A percentile compares a stretch with the other conserved stretches of the same genome.
phyloP scores from a whole-genome alignment of 1,284 basidiomycete species.

The Ceraceosorus guamensis region DNA sequence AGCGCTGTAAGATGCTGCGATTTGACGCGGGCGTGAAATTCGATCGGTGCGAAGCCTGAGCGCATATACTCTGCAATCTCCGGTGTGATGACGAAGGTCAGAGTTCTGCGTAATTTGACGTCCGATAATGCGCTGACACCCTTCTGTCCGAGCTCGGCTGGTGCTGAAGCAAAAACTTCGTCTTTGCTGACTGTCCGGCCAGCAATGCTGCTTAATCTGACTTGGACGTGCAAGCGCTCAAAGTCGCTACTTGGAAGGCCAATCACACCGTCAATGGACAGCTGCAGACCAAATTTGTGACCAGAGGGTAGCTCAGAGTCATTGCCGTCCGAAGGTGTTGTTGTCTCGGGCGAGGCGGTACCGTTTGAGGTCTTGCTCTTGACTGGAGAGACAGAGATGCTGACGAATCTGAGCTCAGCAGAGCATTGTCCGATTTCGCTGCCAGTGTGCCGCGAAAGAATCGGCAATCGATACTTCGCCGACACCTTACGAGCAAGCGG shows the following conservation, averaged over 20 bases:
- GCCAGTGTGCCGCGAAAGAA: constrained; percentile 22
- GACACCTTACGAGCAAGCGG: constrained; percentile 63
- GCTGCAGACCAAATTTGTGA: constrained; percentile 34
- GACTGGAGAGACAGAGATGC: constrained; percentile 12
- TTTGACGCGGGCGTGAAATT: constrained; percentile 27
- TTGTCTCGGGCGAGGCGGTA: constrained; percentile 13
- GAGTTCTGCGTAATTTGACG: constrained; percentile 27
- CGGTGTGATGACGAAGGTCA: constrained; percentile 28
- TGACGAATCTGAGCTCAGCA: constrained; percentile 35
- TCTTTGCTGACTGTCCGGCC: constrained; percentile 24
- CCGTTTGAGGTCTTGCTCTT: constrained; percentile 5
- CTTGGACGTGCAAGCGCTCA: constrained; percentile 26
- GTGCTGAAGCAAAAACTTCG: constrained; percentile 31
- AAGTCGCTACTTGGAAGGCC: constrained; percentile 22
- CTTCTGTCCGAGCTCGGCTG: constrained; percentile 10
- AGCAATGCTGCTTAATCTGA: constrained; percentile 32
- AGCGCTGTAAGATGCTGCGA: constrained; percentile 18
- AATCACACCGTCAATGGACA: constrained; percentile 27
- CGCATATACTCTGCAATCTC: constrained; percentile 25
- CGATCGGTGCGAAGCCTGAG: constrained; percentile 21
- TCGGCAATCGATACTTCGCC: constrained; percentile 27
- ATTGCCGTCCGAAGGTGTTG: constrained; percentile 2
- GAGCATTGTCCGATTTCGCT: constrained; percentile 20
- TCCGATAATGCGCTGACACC: constrained; percentile 13
- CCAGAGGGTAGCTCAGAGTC: constrained; percentile 19